Percentiles rank a stretch among this genome's conserved stretches.
Conservation (phyloP, 148 eudicot species). For the Polygonum maritimum region DNA sequence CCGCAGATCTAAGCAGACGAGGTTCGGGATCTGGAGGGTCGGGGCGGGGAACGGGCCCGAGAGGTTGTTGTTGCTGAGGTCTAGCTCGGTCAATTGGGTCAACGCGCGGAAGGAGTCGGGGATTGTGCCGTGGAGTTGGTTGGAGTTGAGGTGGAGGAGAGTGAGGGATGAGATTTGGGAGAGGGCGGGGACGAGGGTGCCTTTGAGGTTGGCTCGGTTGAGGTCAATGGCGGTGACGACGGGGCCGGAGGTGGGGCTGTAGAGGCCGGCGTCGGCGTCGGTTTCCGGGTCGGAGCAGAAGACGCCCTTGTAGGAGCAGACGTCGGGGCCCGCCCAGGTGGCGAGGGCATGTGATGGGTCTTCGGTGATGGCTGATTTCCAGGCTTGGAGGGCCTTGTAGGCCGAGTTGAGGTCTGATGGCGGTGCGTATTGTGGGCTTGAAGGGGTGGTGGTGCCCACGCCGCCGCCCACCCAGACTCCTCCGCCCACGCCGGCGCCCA, state of each 20-base stretch:
- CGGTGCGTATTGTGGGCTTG: not conserved
- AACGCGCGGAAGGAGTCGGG: slow-evolving; percentile 41
- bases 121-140: slow-evolving; percentile 61
- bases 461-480: slow-evolving; percentile 54
- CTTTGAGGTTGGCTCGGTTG: slow-evolving; percentile 64
- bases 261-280: not conserved
- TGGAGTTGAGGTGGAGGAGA: slow-evolving; percentile 64
- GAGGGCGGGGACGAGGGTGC: slow-evolving; percentile 43
- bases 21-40: slow-evolving; percentile 41
- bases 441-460: not conserved
- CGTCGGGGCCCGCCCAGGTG: slow-evolving; percentile 72
- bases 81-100: slow-evolving; percentile 47
- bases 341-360: slow-evolving; percentile 50
- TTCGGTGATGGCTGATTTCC: slow-evolving; percentile 66
- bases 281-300: slow-evolving; percentile 41
- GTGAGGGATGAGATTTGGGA: slow-evolving; percentile 42
- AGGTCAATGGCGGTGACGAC: slow-evolving; percentile 69
- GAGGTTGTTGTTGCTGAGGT: slow-evolving; percentile 82
- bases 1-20: slow-evolving; percentile 59
- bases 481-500: slow-evolving; percentile 30
- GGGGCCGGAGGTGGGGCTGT: slow-evolving; percentile 7
- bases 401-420: slow-evolving; percentile 28
- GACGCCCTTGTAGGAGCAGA: slow-evolving; percentile 66
- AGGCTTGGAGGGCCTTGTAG: slow-evolving; percentile 69
- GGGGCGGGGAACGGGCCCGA: slow-evolving; percentile 55